Conservation (phyloP, 2,329 filamentous ascomycete genomes). For the Paracorniculantispora psalliotae region DNA sequence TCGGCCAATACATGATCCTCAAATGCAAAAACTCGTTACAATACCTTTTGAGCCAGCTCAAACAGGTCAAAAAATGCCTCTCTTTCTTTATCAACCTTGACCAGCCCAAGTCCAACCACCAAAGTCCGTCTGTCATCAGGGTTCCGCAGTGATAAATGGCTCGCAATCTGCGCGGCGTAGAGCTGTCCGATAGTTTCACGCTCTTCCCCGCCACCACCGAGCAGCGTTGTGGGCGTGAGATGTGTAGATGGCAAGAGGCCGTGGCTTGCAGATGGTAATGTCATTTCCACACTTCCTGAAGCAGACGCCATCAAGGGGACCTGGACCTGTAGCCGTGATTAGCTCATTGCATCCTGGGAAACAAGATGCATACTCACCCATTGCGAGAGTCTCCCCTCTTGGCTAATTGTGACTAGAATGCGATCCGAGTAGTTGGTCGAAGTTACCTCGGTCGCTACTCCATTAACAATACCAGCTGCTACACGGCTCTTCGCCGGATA, state of each 20-base stretch:
- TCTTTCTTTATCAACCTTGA: conserved; percentile 43
- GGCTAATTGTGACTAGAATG: conserved; percentile 83
- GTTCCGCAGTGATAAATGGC: conserved; percentile 65
- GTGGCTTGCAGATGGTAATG: conserved; percentile 40
- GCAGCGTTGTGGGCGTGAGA: conserved; percentile 78
- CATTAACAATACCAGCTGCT: conserved; percentile 58
- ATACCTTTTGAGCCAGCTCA: conserved; percentile 55
- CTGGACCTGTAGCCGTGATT: conserved; percentile 54
- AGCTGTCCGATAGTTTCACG: conserved; percentile 83
- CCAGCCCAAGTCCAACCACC: conserved; percentile 57
- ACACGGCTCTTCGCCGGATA: conserved; percentile 65
- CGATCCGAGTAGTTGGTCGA: conserved; percentile 78
- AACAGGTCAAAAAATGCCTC: conserved; percentile 61
- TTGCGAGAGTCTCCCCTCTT: conserved; percentile 79
- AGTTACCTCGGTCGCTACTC: conserved; percentile 65
- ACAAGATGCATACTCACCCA: conserved; percentile 60
- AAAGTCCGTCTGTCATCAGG: conserved; percentile 58
- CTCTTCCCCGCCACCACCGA: conserved; percentile 75
- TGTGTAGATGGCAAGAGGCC: conserved; percentile 70
- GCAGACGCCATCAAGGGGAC: conserved; percentile 69
- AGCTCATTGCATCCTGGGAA: conserved; percentile 14
- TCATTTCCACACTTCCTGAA: conserved; percentile 58
- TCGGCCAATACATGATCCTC: too few species aligned
- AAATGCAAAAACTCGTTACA: too few species aligned
- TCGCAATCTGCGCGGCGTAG: conserved; percentile 84